Base-by-base conservation (phyloP, 768 basidiomycete genomes). In the Mycena maculata region DNA sequence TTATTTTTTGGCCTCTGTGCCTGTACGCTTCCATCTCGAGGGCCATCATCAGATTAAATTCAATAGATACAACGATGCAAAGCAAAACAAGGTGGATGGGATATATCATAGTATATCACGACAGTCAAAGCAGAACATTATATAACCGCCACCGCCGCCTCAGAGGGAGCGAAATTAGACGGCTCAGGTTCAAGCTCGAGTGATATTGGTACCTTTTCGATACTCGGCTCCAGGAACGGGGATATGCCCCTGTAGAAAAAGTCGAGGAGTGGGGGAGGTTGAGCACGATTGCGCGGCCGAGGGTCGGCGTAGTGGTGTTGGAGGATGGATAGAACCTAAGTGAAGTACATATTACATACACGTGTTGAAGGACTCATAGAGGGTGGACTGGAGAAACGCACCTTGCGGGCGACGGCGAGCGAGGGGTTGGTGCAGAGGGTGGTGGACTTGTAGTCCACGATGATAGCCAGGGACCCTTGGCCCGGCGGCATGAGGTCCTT, bases 171-270 rank as follows among this genome's bases (percentile, higher is more conserved):
- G n/a, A n/a, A n/a, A n/a, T n/a, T n/a, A n/a, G n/a, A n/a, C n/a
- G n/a, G n/a, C n/a, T n/a, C n/a, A n/a, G n/a, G n/a, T n/a, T n/a
- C n/a, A n/a, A n/a, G n/a, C n/a, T n/a, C n/a, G n/a, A n/a, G n/a
- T n/a, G n/a, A n/a, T n/a, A n/a, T n/a, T n/a, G n/a, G n/a, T 23
- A 91, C 92, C 88, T 96, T 96, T 74, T 95, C 93, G 47, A 95
- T 96, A 31, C 95, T 88, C 8, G 95, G 94, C 74, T 96, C 94
- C 54, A 96, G 76, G 81, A 96, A 94, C 0, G 94, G 94, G 11
- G 90, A 80, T 69, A 96, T 94, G 45, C 90, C 93, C 73, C 91
- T 95, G 78, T 90, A 92, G 80, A 93, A 92, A 79, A 92, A 92
- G 73, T 76, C 88, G 50, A 92, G 84, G 13, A 94, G 83, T 69